Evolutionary conservation across 2,329 filamentous ascomycete species (phyloP).

Genomic region (Aspergillus sp.): DNA sequence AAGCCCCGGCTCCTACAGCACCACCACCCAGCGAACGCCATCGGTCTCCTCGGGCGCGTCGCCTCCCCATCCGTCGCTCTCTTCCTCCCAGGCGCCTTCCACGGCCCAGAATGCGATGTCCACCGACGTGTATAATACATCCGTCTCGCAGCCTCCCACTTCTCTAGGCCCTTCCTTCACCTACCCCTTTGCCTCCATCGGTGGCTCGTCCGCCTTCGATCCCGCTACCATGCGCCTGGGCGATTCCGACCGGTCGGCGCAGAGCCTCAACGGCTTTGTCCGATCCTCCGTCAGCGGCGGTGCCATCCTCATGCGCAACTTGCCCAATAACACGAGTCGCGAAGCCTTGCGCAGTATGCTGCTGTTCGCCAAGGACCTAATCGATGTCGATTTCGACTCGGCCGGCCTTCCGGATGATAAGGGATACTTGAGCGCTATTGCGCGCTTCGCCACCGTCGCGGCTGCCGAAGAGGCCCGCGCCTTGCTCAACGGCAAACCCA

Average conservation of each 20-base stretch:
- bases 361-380: constrained; percentile 62
- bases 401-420: constrained; percentile 56
- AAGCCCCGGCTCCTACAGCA: constrained; percentile 40
- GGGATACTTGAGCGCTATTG: constrained; percentile 57
- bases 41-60: constrained; percentile 40
- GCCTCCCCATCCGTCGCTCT: constrained; percentile 33
- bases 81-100: constrained; percentile 33
- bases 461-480: constrained; percentile 60
- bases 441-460: constrained; percentile 55
- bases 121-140: constrained; percentile 41
- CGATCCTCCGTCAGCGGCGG: constrained; percentile 29
- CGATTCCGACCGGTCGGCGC: constrained; percentile 34
- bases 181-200: constrained; percentile 39
- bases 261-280: constrained; percentile 34
- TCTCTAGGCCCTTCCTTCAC: constrained; percentile 35
- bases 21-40: constrained; percentile 36
- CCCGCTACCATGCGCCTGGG: constrained; percentile 32
- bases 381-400: constrained; percentile 57
- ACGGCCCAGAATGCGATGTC: constrained; percentile 43
- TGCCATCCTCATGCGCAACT: constrained; percentile 56
- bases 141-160: constrained; percentile 34
- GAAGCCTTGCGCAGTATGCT: constrained; percentile 62
- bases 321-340: constrained; percentile 57
- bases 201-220: constrained; percentile 33
- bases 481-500: constrained; percentile 60